Conservation (phyloP, 2,329 filamentous ascomycete species). For the Drechslerella dactyloides region DNA sequence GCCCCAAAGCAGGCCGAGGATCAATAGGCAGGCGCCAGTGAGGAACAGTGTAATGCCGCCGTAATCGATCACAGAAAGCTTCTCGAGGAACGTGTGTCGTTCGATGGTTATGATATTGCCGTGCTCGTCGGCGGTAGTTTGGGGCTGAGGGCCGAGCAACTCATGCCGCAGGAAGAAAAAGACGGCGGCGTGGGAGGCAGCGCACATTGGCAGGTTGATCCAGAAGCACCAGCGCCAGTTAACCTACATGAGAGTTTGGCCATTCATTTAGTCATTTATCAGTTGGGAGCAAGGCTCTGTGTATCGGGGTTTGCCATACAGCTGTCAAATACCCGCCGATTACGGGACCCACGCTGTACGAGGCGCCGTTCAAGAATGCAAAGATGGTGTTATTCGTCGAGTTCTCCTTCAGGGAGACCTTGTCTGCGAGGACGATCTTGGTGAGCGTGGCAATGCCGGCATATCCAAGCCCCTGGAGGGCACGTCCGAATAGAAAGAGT, state of each 20-base stretch:
- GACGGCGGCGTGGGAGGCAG: constrained; percentile 63
- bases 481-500: constrained; percentile 69
- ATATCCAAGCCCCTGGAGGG: constrained; percentile 68
- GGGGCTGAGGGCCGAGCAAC: constrained; percentile 64
- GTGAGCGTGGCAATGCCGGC: constrained; percentile 69
- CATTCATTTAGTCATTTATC: constrained; percentile 59
- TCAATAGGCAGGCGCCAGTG: constrained; percentile 63
- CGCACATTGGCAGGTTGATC: constrained; percentile 67
- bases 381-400: constrained; percentile 70
- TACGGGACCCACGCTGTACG: constrained; percentile 68
- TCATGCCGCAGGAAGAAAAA: constrained; percentile 67
- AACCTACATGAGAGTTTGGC: constrained; percentile 58
- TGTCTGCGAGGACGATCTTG: constrained; percentile 70
- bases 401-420: constrained; percentile 68
- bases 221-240: constrained; percentile 73
- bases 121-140: constrained; percentile 61
- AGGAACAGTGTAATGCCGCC: constrained; percentile 67
- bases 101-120: constrained; percentile 56
- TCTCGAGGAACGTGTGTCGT: constrained; percentile 58
- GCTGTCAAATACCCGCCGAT: constrained; percentile 63
- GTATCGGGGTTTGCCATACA: constrained; percentile 53
- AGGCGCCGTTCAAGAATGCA: constrained; percentile 66
- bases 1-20: constrained; percentile 66
- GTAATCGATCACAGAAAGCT: constrained; percentile 65
- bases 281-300: not conserved